phyloP scores from a whole-genome alignment of 1,284 basidiomycete genomes.

The Naganishia albida region DNA sequence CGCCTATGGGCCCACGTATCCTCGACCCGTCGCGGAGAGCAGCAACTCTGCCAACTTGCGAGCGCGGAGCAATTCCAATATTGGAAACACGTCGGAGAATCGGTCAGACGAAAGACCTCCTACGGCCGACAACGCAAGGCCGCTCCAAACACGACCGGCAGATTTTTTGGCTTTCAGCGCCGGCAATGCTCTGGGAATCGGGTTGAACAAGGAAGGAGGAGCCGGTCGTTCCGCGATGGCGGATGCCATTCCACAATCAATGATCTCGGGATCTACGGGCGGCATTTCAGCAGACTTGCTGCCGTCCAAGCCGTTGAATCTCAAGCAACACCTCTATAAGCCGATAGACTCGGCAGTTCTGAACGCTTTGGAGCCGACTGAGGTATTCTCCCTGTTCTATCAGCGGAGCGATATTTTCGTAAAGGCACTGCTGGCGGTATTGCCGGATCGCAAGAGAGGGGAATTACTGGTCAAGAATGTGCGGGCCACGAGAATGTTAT shows the following conservation, averaged over 20 bases:
- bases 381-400: conserved; percentile 50
- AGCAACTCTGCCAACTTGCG: conserved; percentile 4
- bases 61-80: conserved; percentile 13
- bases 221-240: conserved; percentile 13
- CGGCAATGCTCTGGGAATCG: conserved; percentile 21
- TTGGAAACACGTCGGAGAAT: not conserved
- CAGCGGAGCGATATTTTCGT: conserved; percentile 50
- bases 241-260: conserved; percentile 25
- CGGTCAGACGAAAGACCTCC: not conserved
- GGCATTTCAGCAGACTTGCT: conserved; percentile 26
- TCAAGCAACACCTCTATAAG: conserved; percentile 27
- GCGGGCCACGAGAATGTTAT: conserved; percentile 31
- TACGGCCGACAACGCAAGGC: not conserved
- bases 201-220: conserved; percentile 3
- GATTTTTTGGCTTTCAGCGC: conserved; percentile 25
- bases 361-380: conserved; percentile 48
- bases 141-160: conserved; percentile 5
- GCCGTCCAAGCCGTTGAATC: conserved; percentile 20
- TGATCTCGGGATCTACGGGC: conserved; percentile 17
- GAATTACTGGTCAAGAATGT: conserved; percentile 51
- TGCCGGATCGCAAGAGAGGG: conserved; percentile 49
- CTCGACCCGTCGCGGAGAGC: conserved; percentile 5
- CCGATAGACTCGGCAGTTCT: conserved; percentile 37
- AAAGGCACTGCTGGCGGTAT: conserved; percentile 46
- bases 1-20: conserved; percentile 25